Percentiles rank a stretch among this genome's conserved stretches.
phyloP scores from a whole-genome alignment of 148 eudicot species.

The Rhododendron kiyosumense region DNA sequence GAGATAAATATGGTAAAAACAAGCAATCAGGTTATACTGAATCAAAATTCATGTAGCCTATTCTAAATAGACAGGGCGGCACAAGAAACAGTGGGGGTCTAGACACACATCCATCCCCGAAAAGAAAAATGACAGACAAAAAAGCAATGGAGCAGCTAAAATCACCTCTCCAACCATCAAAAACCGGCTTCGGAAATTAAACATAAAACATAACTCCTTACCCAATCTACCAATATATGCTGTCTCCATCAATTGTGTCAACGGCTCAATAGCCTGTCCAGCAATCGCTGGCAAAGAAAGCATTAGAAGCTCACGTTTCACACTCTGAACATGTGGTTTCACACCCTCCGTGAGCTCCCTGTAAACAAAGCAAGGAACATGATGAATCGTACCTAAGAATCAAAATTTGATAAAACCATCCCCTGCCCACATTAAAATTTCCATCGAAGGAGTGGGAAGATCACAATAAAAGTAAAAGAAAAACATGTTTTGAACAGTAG shows the following conservation, averaged over 20 bases:
- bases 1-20: neutral
- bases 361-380: constrained; percentile 20
- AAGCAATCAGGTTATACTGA: neutral
- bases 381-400: neutral
- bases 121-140: neutral
- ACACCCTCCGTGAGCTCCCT: constrained; percentile 25
- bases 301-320: constrained; percentile 55
- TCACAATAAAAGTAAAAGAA: neutral
- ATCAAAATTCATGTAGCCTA: neutral
- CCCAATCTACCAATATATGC: constrained; percentile 93
- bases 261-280: constrained; percentile 90
- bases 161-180: neutral
- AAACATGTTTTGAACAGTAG: neutral
- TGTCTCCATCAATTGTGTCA: constrained; percentile 92
- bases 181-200: neutral
- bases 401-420: neutral
- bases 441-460: neutral
- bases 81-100: neutral
- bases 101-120: neutral
- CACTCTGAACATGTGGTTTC: constrained; percentile 20
- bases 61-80: neutral
- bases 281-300: constrained; percentile 82
- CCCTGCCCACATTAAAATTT: neutral
- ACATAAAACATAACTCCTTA: constrained; percentile 18
- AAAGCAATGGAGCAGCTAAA: neutral